phyloP scores from a whole-genome alignment of 2,329 filamentous ascomycete species.

The Monosporascus ibericus region DNA sequence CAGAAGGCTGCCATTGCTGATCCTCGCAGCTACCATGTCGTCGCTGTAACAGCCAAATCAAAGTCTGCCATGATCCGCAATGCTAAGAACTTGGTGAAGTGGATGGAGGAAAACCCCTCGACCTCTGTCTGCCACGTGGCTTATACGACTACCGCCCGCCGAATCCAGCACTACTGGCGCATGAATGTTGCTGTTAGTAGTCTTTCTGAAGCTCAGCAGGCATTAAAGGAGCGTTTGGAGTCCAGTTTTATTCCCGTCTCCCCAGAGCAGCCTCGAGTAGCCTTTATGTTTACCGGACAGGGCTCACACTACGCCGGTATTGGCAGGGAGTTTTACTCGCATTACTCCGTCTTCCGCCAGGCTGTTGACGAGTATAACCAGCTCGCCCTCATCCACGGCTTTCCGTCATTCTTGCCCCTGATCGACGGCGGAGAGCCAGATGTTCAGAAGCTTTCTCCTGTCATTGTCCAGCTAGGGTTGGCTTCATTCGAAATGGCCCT shows the following conservation, averaged over 20 bases:
- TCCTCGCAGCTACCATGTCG: slow-evolving; percentile 49
- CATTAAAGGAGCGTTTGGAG: slow-evolving; percentile 35
- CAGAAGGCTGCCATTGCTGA: slow-evolving; percentile 33
- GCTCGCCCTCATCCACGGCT: slow-evolving; percentile 42
- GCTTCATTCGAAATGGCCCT: slow-evolving; percentile 52
- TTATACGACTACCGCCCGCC: slow-evolving; percentile 63
- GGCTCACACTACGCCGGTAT: slow-evolving; percentile 48
- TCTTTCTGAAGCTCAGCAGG: slow-evolving; percentile 35
- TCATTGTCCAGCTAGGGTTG: slow-evolving; percentile 49
- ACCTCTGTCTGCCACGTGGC: slow-evolving; percentile 51
- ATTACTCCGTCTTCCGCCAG: slow-evolving; percentile 40
- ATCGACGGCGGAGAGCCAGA: slow-evolving; percentile 40
- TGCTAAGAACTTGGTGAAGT: slow-evolving; percentile 46
- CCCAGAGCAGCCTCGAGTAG: slow-evolving; percentile 39
- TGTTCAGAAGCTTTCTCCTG: slow-evolving; percentile 39
- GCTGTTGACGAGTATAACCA: slow-evolving; percentile 53
- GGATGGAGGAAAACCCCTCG: slow-evolving; percentile 46
- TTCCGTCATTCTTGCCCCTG: slow-evolving; percentile 51
- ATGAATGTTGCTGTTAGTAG: slow-evolving; percentile 40
- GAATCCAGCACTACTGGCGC: slow-evolving; percentile 54
- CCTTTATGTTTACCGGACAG: slow-evolving; percentile 52
- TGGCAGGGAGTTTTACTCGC: slow-evolving; percentile 43
- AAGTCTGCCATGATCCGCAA: slow-evolving; percentile 53
- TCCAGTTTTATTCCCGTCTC: slow-evolving; percentile 37
- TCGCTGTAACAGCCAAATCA: slow-evolving; percentile 52